Percentiles rank a stretch among this genome's conserved stretches.
Conservation (phyloP, 1,139 yeast species). For the Scheffersomyces illinoinensis region DNA sequence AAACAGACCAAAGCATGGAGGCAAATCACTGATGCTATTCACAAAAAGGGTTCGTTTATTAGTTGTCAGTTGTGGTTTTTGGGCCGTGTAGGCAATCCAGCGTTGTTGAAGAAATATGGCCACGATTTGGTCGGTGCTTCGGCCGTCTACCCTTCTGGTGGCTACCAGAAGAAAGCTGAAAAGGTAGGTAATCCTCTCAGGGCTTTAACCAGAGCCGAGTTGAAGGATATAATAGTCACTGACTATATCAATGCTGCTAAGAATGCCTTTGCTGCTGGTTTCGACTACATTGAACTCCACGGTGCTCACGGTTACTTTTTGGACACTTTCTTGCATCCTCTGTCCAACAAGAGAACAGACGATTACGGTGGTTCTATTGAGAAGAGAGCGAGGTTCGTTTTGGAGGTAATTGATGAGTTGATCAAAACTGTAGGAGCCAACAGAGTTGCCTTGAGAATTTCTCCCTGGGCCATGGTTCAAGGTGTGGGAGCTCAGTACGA, state of each 20-base stretch:
- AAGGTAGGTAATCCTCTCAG: constrained; percentile 11
- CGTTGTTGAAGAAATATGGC: constrained; percentile 12
- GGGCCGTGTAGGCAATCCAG: constrained; percentile 15
- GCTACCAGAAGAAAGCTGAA: constrained; percentile 8
- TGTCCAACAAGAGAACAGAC: constrained; percentile 17
- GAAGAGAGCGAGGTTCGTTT: constrained; percentile 13
- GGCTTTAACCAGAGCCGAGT: constrained; percentile 11
- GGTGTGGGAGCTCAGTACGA: constrained; percentile 29
- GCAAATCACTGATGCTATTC: constrained; percentile 12
- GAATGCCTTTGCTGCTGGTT: constrained; percentile 17
- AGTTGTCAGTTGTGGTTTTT: constrained; percentile 13
- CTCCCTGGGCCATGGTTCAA: constrained; percentile 12
- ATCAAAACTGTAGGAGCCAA: constrained; percentile 8
- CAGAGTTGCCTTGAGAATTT: constrained; percentile 11
- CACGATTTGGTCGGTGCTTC: constrained; percentile 24
- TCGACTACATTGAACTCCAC: constrained; percentile 18
- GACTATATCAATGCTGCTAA: constrained; percentile 16
- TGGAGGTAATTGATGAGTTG: constrained; percentile 20
- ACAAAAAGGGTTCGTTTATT: constrained; percentile 10
- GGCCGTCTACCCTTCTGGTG: constrained; percentile 7
- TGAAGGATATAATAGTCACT: constrained; percentile 9
- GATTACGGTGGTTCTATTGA: constrained; percentile 19
- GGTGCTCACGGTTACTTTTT: constrained; percentile 19
- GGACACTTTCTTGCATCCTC: constrained; percentile 12
- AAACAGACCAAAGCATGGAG: constrained; percentile 18